These are phyloP conservation scores for Wallacemonas sp. DNA, from an alignment of 208 protist genomes.

Conservation along the genomic window DNA sequence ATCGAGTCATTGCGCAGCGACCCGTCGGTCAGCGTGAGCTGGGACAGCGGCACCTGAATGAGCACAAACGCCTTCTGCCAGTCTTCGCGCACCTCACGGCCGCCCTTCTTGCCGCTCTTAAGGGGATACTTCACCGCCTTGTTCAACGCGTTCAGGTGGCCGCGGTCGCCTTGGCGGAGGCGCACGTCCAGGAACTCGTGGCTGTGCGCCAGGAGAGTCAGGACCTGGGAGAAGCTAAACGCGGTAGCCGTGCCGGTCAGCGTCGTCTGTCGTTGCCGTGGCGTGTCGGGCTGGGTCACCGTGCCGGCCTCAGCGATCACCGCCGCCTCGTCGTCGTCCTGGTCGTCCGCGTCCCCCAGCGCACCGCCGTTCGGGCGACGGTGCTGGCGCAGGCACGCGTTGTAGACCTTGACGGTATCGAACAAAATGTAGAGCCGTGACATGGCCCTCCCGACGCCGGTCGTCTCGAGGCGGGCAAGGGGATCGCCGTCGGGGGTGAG, in stretches of 20 bases:
- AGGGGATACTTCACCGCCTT: constrained; percentile 67
- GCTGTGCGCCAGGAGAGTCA: constrained; percentile 62
- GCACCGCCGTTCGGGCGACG: background rate
- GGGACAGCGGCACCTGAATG: constrained; percentile 68
- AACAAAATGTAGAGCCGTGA: constrained; percentile 84
- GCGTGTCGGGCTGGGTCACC: background rate
- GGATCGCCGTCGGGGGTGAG: background rate
- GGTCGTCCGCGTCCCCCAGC: background rate
- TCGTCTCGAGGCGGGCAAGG: constrained; percentile 23
- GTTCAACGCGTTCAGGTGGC: constrained; percentile 82
- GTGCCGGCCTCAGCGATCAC: background rate
- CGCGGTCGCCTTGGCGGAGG: constrained; percentile 81
- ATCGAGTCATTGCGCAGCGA: constrained; percentile 79
- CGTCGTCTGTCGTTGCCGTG: background rate
- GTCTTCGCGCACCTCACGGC: constrained; percentile 80
- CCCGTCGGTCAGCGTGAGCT: constrained; percentile 59
- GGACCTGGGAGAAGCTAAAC: constrained; percentile 14
- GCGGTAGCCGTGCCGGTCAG: background rate
- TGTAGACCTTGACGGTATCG: constrained; percentile 71
- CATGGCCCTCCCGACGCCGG: constrained; percentile 65
- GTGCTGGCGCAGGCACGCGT: constrained; percentile 26
- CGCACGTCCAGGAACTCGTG: constrained; percentile 75
- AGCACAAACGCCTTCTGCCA: constrained; percentile 92
- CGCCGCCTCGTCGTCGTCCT: background rate
- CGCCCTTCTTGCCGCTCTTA: constrained; percentile 58